These are phyloP conservation scores for Eucalyptus marginata DNA, from an alignment of 345 rosid species.

Conservation along the genomic window DNA sequence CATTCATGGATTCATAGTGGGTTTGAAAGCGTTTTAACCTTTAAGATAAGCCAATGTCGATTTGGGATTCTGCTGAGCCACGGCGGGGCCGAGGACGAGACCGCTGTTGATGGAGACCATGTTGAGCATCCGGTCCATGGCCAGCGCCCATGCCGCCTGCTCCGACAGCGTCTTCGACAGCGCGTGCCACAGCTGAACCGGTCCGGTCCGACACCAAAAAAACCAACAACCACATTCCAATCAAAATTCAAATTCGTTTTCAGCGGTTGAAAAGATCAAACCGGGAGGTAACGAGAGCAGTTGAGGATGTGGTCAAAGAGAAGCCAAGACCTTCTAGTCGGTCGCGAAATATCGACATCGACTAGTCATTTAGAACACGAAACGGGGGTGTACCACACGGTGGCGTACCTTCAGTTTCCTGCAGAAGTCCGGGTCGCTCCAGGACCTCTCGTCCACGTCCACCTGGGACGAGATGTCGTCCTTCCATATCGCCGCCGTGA, in stretches of 20 bases:
- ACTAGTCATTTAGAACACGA: not conserved
- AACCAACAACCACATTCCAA: not conserved
- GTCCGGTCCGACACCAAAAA: not conserved
- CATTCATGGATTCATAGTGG: no score
- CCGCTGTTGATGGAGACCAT: conserved; percentile 85
- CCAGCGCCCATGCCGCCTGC: conserved; percentile 90
- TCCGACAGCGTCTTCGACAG: conserved; percentile 70
- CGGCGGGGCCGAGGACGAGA: conserved; percentile 55
- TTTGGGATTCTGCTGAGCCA: conserved; percentile 52
- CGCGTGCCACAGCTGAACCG: conserved; percentile 63
- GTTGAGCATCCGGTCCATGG: conserved; percentile 71
- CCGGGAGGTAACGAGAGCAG: not conserved
- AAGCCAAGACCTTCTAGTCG: not conserved
- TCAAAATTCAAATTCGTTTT: not conserved
- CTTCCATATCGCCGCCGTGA: conserved; percentile 80
- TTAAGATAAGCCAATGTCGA: conserved; percentile 71
- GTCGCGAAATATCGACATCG: not conserved
- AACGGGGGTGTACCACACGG: not conserved
- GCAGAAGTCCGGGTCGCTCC: conserved; percentile 75
- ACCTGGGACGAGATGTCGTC: conserved; percentile 41
- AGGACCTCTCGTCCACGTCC: conserved; percentile 70
- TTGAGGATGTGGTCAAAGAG: not conserved
- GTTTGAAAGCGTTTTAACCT: no score
- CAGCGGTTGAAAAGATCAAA: not conserved
- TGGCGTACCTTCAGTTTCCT: conserved; percentile 40